A percentile compares a stretch with the other conserved stretches of the same genome.
Evolutionary conservation across 2,329 filamentous ascomycete genomes (phyloP).

Genomic region (Apiospora phragmitis): DNA sequence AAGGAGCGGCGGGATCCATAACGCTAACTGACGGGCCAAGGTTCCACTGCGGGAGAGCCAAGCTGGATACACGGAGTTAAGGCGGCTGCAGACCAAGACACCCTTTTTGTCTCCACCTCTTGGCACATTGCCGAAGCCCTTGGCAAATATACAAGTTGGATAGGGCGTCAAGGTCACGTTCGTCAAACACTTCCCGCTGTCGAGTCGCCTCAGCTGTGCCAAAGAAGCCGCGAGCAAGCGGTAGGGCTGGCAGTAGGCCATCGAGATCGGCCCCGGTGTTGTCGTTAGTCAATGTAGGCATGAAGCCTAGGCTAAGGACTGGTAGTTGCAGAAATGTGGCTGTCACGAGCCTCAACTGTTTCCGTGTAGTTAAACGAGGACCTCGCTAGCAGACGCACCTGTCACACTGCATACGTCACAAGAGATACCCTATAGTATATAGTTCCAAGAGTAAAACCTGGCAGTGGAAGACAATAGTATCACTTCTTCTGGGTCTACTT

Average conservation of each 20-base stretch:
- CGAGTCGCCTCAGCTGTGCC: background rate
- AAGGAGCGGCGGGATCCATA: background rate
- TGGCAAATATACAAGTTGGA: background rate
- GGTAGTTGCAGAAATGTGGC: background rate
- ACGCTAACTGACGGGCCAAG: background rate
- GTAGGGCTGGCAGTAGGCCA: too few relatives aligned
- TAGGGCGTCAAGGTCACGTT: background rate
- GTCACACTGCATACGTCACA: background rate
- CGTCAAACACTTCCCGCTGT: background rate
- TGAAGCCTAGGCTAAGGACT: background rate
- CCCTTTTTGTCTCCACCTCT: background rate
- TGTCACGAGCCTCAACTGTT: background rate
- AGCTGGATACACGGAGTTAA: conserved; percentile 5
- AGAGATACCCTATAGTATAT: background rate
- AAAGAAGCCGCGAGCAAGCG: background rate
- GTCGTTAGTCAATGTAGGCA: background rate
- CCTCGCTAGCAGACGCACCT: background rate
- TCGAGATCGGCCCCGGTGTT: background rate
- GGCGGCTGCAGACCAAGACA: background rate
- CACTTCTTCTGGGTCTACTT: too few relatives aligned
- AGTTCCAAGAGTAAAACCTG: background rate
- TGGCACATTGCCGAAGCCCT: background rate
- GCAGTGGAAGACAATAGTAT: too few relatives aligned
- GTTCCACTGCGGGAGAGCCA: background rate
- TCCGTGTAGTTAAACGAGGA: background rate